Base-by-base conservation (phyloP, 139 green algal genomes). In the Chlamydomonas schloesseri region DNA sequence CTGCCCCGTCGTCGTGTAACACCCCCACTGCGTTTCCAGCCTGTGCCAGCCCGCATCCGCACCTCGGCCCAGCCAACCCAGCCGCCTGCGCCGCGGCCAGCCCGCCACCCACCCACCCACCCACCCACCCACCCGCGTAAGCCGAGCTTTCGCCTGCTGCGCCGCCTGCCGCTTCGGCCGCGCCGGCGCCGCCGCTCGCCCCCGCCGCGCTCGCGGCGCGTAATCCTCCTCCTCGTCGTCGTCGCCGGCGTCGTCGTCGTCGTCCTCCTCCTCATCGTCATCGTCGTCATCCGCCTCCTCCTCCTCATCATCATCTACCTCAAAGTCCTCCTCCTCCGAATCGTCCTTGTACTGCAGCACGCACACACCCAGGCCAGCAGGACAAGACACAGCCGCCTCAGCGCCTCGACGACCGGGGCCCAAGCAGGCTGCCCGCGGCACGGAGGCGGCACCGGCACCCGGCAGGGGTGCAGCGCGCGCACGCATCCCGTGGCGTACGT, bases 161-260 rank as follows among this genome's bases (percentile, higher is more conserved):
- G 86, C 86, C 42, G 86, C 86, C 47, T 86, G 78, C 33, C 86
- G 77, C 36, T 71, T 64, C 6, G 86, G 86, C 42, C 77, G 68
- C 6, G 69, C 34, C 33, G 50, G 29, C 26, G 78, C 37, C 26
- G 71, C 58, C 9, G 71, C 80, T 69, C 37, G 21, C 20, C 17
- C 24, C 0, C 70, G 20, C 36, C 70, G n/a, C 31, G 28, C 37
- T 0, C 64, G 76, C 26, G 82, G 71, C 17, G 37, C 60, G 28
- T 88, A 80, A 29, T 82, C 71, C 37, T 74, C 82, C 73, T 82
- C 82, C 33, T 81, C 70, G 26, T 88, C 60, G 1, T 76, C 71
- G 0, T 53, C 72, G 2, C 58, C 82, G 0, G 62, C 82, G 2
- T 68, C 71, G 1, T 76, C 77, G 0, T 84, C 77, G 0, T 67